A percentile compares a stretch with the other conserved stretches of the same genome.
These are phyloP conservation scores for Scytalidium sp. DNA, from an alignment of 2,329 filamentous ascomycete genomes.

Conservation along the genomic window DNA sequence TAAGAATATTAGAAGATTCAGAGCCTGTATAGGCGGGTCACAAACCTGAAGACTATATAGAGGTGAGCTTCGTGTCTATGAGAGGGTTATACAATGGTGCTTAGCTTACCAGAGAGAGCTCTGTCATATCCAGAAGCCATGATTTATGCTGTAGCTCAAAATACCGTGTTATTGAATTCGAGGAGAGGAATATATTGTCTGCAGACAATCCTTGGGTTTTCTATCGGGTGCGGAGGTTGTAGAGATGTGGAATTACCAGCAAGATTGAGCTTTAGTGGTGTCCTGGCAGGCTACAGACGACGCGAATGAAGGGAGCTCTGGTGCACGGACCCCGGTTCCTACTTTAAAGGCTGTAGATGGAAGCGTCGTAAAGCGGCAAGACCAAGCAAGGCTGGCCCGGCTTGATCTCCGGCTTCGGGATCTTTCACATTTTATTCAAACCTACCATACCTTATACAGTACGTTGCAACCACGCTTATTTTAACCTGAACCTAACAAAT, in stretches of 20 bases:
- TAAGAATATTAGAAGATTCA: conserved; percentile 39
- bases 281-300: conserved; percentile 1
- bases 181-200: no score
- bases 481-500: not conserved
- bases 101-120: conserved; percentile 87
- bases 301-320: not conserved
- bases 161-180: no score
- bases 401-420: not conserved
- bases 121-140: conserved; percentile 98
- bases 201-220: no score
- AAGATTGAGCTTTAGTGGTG: conserved; percentile 2
- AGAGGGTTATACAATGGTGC: conserved; percentile 22
- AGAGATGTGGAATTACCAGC: not conserved
- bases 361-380: not conserved
- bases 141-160: conserved; percentile 27
- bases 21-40: conserved; percentile 2
- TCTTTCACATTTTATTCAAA: no score
- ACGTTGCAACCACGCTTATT: not conserved
- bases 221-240: no score
- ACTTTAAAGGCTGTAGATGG: no score
- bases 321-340: not conserved
- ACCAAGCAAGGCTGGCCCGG: not conserved
- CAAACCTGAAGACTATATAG: conserved; percentile 76
- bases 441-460: not conserved
- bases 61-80: conserved; percentile 40